These are phyloP conservation scores for Bertia moriformis DNA, from an alignment of 2,329 filamentous ascomycete species.

Conservation along the genomic window DNA sequence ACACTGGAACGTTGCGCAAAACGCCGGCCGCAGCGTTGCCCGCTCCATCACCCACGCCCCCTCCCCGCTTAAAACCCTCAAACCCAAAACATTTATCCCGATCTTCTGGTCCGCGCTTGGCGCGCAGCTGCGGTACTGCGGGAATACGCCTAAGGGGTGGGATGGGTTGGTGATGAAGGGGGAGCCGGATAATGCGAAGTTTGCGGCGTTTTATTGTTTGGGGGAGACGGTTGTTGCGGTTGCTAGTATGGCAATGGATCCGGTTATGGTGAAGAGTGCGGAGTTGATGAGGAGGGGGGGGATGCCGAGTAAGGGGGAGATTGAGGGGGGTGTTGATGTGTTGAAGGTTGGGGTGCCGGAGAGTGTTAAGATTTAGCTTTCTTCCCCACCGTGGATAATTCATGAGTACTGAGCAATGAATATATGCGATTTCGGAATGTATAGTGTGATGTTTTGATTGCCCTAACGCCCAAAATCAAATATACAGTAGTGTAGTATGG, in stretches of 20 bases:
- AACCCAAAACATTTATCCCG: conserved; percentile 66
- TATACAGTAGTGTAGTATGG: no score
- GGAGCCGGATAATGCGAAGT: conserved; percentile 62
- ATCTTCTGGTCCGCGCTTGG: conserved; percentile 95
- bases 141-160: conserved; percentile 67
- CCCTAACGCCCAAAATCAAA: no score
- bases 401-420: no score
- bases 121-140: conserved; percentile 81
- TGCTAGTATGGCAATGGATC: conserved; percentile 80
- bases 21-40: conserved; percentile 70
- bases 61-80: conserved; percentile 17
- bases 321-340: conserved; percentile 37
- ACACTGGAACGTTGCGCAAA: conserved; percentile 98
- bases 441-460: no score
- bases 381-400: no score
- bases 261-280: conserved; percentile 66
- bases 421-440: no score
- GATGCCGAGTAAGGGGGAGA: conserved; percentile 71
- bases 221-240: conserved; percentile 80
- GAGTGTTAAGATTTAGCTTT: background rate
- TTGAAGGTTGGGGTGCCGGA: background rate
- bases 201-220: conserved; percentile 77
- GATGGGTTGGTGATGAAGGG: conserved; percentile 76
- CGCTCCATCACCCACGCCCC: conserved; percentile 57
- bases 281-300: conserved; percentile 71